A percentile compares a stretch with the other conserved stretches of the same genome.
These are phyloP conservation scores for Leucosporidium scottii DNA, from an alignment of 768 basidiomycete genomes.

Conservation along the genomic window DNA sequence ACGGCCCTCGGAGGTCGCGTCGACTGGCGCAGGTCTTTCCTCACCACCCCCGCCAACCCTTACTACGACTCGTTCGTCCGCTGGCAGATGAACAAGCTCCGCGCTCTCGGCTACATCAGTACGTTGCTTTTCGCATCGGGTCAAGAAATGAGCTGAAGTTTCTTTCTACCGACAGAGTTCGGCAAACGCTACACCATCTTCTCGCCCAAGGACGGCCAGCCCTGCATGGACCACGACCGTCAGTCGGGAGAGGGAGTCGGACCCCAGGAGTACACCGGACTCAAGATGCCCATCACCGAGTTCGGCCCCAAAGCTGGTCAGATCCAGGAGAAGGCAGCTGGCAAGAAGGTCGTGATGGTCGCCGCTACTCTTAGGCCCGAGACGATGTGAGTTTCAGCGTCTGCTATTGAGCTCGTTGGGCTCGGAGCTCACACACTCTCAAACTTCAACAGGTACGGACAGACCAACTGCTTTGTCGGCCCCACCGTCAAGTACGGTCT, in stretches of 20 bases:
- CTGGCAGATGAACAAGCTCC: constrained; percentile 94
- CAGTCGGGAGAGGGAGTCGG: constrained; percentile 87
- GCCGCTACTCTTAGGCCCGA: constrained; percentile 93
- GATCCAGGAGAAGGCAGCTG: constrained; percentile 52
- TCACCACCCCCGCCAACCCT: constrained; percentile 91
- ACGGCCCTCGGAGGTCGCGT: constrained; percentile 85
- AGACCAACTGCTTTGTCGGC: constrained; percentile 96
- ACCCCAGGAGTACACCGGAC: constrained; percentile 87
- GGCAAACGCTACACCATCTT: constrained; percentile 98
- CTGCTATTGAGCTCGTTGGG: not conserved
- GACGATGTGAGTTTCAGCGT: constrained; percentile 63
- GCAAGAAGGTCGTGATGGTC: constrained; percentile 80
- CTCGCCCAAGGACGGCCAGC: constrained; percentile 96
- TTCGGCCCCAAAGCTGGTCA: constrained; percentile 69
- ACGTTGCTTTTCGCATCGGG: not conserved
- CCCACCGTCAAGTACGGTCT: constrained; percentile 84
- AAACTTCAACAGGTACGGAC: constrained; percentile 68
- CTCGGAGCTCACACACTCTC: not conserved
- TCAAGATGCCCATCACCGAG: constrained; percentile 87
- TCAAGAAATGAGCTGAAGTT: not conserved
- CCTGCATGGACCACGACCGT: constrained; percentile 99
- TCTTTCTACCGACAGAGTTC: constrained; percentile 50
- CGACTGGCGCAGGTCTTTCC: constrained; percentile 91
- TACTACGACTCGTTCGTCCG: constrained; percentile 96
- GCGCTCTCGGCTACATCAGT: constrained; percentile 76